Conservation (phyloP, 352 stramenopile genomes). For the Plasmopara halstedii region DNA sequence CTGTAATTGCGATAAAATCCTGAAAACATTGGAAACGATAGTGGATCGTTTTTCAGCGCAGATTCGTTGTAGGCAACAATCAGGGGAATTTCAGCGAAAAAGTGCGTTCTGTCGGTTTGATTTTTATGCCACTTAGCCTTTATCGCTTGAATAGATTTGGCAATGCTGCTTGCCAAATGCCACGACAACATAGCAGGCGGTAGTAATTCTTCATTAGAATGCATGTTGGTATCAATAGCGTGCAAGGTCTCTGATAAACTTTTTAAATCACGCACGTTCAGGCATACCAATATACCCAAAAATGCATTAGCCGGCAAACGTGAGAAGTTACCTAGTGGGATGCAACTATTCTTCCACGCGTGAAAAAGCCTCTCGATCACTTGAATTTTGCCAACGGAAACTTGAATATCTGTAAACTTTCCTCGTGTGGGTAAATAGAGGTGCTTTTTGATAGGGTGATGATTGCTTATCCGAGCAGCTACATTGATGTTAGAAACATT, state of each 20-base stretch:
- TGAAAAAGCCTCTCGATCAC: constrained; percentile 26
- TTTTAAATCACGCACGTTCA: constrained; percentile 32
- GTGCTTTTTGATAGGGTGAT: constrained; percentile 26
- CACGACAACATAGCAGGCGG: constrained; percentile 41
- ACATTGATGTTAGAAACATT: constrained; percentile 17
- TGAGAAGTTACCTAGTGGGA: constrained; percentile 33
- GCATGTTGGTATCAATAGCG: constrained; percentile 1
- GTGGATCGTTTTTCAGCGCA: constrained; percentile 8
- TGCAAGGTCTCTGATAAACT: constrained; percentile 18
- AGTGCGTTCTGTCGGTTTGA: background rate
- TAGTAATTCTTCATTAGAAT: constrained; percentile 3
- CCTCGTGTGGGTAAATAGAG: background rate
- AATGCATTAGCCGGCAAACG: constrained; percentile 31
- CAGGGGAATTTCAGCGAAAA: constrained; percentile 21
- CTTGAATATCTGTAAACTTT: constrained; percentile 34
- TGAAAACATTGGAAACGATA: constrained; percentile 28
- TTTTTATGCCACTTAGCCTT: background rate
- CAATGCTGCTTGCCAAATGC: constrained; percentile 41
- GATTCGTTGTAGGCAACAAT: constrained; percentile 20
- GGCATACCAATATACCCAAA: constrained; percentile 40
- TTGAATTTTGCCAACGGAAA: constrained; percentile 25
- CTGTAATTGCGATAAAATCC: constrained; percentile 46
- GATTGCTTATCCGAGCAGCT: constrained; percentile 30
- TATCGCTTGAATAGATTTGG: constrained; percentile 30
- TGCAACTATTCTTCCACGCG: constrained; percentile 1